A percentile compares a stretch with the other conserved stretches of the same genome.
phyloP scores from a whole-genome alignment of 208 protist species.

The Acanthamoeba lenticulata region DNA sequence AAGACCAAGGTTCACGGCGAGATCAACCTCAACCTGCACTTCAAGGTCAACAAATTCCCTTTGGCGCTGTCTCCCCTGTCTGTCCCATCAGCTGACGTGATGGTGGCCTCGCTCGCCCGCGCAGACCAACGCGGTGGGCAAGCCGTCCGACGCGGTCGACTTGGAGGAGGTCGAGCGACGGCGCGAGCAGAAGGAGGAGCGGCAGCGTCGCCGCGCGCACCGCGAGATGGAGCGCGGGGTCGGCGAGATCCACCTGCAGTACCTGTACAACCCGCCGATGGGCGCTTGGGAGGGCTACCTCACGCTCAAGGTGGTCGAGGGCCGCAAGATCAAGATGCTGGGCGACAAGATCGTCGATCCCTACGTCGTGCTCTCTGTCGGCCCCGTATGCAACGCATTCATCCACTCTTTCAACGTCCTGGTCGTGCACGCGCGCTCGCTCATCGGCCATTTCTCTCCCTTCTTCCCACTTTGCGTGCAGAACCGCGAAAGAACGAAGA shows the following conservation, averaged over 20 bases:
- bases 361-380: not conserved
- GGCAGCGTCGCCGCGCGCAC: not conserved
- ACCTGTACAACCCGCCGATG: not conserved
- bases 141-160: not conserved
- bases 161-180: not conserved
- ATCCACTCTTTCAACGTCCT: not conserved
- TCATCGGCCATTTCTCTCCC: not conserved
- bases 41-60: not conserved
- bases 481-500: constrained; percentile 12
- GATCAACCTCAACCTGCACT: constrained; percentile 2
- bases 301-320: not conserved
- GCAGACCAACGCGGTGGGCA: not conserved
- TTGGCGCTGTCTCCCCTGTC: not conserved
- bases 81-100: not conserved
- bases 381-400: not conserved
- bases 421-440: not conserved
- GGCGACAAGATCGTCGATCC: not conserved
- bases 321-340: constrained; percentile 10
- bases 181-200: constrained; percentile 20
- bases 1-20: not conserved
- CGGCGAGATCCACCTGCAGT: constrained; percentile 1
- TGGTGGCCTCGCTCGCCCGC: not conserved
- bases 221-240: not conserved
- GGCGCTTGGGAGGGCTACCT: constrained; percentile 12
- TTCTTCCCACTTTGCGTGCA: not conserved